phyloP scores from a whole-genome alignment of 352 stramenopile species.

The Globisporangium parvum region DNA sequence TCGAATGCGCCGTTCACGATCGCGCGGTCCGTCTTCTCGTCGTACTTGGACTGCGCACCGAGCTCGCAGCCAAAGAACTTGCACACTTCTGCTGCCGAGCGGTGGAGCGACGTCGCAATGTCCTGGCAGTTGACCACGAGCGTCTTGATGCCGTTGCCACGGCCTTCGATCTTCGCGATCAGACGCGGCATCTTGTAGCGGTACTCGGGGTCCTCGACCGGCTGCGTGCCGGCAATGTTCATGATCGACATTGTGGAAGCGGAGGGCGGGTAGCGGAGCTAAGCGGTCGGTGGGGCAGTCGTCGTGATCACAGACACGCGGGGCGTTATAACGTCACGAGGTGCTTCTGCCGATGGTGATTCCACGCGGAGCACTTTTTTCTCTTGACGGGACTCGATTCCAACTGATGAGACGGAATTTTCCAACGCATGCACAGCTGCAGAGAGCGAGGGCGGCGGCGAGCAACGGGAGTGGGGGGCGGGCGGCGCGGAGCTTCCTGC shows the following conservation, averaged over 20 bases:
- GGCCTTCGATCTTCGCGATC: conserved; percentile 96
- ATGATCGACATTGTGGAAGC: conserved; percentile 73
- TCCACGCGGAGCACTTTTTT: conserved; percentile 47
- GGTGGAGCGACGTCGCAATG: conserved; percentile 91
- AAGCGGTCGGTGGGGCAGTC: background rate
- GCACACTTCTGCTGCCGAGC: conserved; percentile 94
- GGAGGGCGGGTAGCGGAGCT: background rate
- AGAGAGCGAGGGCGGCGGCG: conserved; percentile 16
- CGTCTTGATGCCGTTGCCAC: conserved; percentile 99
- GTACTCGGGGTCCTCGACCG: conserved; percentile 93
- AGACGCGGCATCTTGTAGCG: conserved; percentile 99
- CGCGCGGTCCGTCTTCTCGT: conserved; percentile 92
- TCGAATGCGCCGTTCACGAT: conserved; percentile 97
- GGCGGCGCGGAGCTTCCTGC: background rate
- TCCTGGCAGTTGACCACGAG: conserved; percentile 97
- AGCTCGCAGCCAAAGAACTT: conserved; percentile 99
- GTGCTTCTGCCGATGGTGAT: conserved; percentile 17
- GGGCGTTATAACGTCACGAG: conserved; percentile 34
- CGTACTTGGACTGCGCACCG: conserved; percentile 97
- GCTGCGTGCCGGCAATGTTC: conserved; percentile 87
- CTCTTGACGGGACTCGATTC: conserved; percentile 78
- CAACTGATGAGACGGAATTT: conserved; percentile 68
- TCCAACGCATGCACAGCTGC: conserved; percentile 85
- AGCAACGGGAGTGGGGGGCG: background rate
- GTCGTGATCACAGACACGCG: background rate